These are phyloP conservation scores for Jamesozyma gamospora DNA, from an alignment of 805 yeast genomes.

Conservation along the genomic window DNA sequence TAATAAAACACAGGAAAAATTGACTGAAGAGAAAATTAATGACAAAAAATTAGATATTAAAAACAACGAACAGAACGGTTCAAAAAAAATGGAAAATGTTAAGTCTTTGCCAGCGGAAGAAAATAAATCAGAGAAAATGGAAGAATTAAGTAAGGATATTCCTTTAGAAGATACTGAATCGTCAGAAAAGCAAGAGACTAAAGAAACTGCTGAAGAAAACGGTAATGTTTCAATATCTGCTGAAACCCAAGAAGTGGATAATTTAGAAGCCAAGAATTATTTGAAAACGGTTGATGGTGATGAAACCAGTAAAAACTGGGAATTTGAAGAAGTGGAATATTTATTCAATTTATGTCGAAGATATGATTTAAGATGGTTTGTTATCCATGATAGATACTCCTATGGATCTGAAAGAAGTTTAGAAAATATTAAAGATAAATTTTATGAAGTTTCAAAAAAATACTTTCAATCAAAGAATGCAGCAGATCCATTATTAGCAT, in stretches of 20 bases:
- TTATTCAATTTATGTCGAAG: conserved; percentile 61
- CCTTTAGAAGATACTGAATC: too few species aligned
- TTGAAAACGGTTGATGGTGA: too few species aligned
- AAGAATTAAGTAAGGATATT: neutral
- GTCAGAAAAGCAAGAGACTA: neutral
- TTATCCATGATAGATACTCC: conserved; percentile 50
- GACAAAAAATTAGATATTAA: too few species aligned
- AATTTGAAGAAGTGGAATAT: conserved; percentile 64
- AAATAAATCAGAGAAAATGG: too few species aligned
- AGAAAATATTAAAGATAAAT: conserved; percentile 79
- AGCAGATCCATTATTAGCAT: conserved; percentile 45
- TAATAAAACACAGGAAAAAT: neutral
- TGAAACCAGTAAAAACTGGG: conserved; percentile 37
- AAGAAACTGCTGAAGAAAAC: neutral
- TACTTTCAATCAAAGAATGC: conserved; percentile 38
- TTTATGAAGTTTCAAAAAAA: conserved; percentile 56
- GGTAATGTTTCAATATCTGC: conserved; percentile 4
- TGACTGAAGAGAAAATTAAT: too few species aligned
- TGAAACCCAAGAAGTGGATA: too few species aligned
- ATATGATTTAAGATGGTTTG: conserved; percentile 48
- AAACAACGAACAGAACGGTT: too few species aligned
- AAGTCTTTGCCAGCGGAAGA: too few species aligned
- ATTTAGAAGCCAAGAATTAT: too few species aligned
- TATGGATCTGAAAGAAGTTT: conserved; percentile 36
- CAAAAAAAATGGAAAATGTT: too few species aligned